Evolutionary conservation across 805 yeast genomes (phyloP).

Genomic region (Candida mattraensis): DNA sequence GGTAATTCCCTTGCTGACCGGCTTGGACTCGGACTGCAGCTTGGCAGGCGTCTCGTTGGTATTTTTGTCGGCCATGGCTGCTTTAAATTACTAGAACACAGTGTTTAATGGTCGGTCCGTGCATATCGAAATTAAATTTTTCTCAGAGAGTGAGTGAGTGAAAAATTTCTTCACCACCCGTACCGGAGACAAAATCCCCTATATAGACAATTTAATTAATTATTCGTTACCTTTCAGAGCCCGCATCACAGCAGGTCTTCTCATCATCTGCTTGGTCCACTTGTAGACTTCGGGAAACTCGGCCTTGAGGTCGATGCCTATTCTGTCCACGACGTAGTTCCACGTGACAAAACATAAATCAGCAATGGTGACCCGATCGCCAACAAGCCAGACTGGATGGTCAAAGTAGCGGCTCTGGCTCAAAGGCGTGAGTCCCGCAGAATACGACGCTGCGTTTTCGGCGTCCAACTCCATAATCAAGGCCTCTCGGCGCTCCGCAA

Average conservation of each 20-base stretch:
- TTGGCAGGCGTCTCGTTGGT: no score
- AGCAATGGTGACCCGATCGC: slow-evolving; percentile 80
- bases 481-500: slow-evolving; percentile 90
- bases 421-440: slow-evolving; percentile 84
- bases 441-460: slow-evolving; percentile 83
- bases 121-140: no score
- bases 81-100: no score
- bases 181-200: no score
- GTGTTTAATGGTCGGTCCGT: no score
- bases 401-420: slow-evolving; percentile 85
- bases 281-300: slow-evolving; percentile 95
- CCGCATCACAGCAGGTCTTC: slow-evolving; percentile 86
- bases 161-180: no score
- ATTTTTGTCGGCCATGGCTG: no score
- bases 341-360: slow-evolving; percentile 94
- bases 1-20: no score
- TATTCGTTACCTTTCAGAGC: slow-evolving; percentile 60
- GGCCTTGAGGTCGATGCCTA: slow-evolving; percentile 80
- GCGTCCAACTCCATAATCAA: slow-evolving; percentile 84
- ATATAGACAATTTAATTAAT: no score
- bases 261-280: slow-evolving; percentile 95
- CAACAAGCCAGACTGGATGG: slow-evolving; percentile 93
- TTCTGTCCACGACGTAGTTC: slow-evolving; percentile 93
- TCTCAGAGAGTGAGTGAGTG: no score
- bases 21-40: no score